Evolutionary conservation across 75 land plant genomes (phyloP), one percentile per base, ranked within the genome.

Genomic region (Adiantum capillusveneris): DNA sequence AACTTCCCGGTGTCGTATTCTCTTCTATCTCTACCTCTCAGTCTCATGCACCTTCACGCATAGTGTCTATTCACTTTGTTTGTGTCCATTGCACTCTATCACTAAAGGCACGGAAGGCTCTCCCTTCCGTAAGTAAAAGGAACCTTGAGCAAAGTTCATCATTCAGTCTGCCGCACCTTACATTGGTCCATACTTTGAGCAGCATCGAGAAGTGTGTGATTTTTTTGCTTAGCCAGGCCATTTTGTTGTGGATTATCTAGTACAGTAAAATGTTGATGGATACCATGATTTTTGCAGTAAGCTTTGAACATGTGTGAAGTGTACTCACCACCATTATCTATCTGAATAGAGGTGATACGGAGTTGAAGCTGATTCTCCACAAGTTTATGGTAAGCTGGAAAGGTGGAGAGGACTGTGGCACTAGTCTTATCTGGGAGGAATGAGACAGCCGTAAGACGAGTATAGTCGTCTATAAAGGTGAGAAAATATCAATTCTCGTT

Each of bases 401-500:
- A 63, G 22, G 6, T 13, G 17, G 18, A 20, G 25, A 52, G 25
- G 9, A 26, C 55, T 3, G 29, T 1, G 16, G 31, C 1, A 36
- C 16, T 19, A 11, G 6, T 3, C 36, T 56, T 57, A 14, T 64
- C 13, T 17, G 18, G 30, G 24, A 65, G 34, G 26, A 39, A 44
- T 7, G 24, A 37, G 20, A 65, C 44, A 25, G 2, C 22, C 12
- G 62, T 65, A 24, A 59, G 29, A 16, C 51, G 28, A 2, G 22
- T 59, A 28, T 59, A 67, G 44, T 59, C 44, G 27, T 67, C 64
- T 25, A 67, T 58, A 34, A 51, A 67, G 6, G 46, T 28, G 45
- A 59, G 1, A 29, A 59, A 48, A 37, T 67, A 66, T 0, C 48
- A 29, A 16, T 25, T 30, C 3, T 31, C 59, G 45, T 22, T 6